Base-by-base conservation (phyloP, 768 basidiomycete genomes). In the Lentinula edodes region DNA sequence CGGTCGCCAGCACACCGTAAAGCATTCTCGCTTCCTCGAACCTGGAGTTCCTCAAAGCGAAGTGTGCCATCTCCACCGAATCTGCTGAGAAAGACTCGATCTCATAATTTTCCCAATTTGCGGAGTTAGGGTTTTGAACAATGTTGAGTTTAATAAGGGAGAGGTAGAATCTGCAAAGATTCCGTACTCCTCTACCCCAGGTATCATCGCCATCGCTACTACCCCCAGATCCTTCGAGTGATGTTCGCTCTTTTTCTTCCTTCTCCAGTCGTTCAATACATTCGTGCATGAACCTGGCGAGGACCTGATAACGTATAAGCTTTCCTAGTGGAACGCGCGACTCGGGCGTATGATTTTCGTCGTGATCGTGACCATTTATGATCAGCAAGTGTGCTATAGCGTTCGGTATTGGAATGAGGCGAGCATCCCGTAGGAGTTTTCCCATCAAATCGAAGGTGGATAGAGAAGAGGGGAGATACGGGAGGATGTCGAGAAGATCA, bases 81-180 rank as follows among this genome's bases (percentile, higher is more conserved):
- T 93, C 89, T 7, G 80, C 79, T 60, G 78, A 6, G 73, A 69
- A 2, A 83, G 78, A 66, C 90, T 88, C 55, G 18, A 23, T 23
- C n/a, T 43, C 39, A 56, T 43, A 23, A 28, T 41, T 41, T 41
- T 43, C 41, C 55, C 39, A 32, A 10, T 43, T 28, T 12, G 6
- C 39, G 6, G 41, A 32, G 34, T 12, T 39, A 16, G 39, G 16
- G 12, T 16, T 41, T 28, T 38, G 39, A 60, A 90, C 80, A 67
- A 91, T 81, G 53, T 73, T 73, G 7, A 83, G 76, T 68, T 87
- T 88, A 74, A 91, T 80, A 52, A 93, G 77, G 0, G 89, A 86
- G 62, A 75, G 74, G 70, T 86, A 92, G 71, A 92, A 92, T 10
- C 90, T 86, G 71, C 88, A 91, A 66, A 91, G 90, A 66, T 89